A percentile compares a stretch with the other conserved stretches of the same genome.
Evolutionary conservation across 805 yeast genomes (phyloP).

Genomic region (Ogataea glucozyma): DNA sequence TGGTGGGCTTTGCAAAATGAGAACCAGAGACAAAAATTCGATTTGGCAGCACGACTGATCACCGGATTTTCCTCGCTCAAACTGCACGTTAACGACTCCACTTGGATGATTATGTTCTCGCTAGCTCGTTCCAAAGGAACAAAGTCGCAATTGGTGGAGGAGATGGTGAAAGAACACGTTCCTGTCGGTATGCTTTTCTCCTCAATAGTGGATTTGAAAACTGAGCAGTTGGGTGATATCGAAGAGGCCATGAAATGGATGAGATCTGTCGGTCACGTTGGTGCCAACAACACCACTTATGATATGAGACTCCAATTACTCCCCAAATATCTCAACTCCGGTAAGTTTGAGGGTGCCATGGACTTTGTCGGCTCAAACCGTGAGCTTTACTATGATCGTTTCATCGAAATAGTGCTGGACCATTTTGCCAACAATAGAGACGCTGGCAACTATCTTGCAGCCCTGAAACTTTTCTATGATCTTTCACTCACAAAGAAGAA

Average conservation of each 20-base stretch:
- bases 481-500: background rate
- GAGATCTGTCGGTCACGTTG: background rate
- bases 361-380: background rate
- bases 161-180: conserved; percentile 1
- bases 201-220: background rate
- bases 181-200: background rate
- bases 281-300: background rate
- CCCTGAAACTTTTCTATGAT: background rate
- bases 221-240: background rate
- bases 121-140: background rate
- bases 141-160: background rate
- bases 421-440: background rate
- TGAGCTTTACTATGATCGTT: background rate
- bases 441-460: background rate
- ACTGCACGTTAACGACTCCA: conserved; percentile 1
- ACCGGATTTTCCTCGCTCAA: background rate
- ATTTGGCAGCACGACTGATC: background rate
- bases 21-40: background rate
- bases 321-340: background rate
- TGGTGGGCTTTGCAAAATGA: background rate
- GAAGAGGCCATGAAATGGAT: conserved; percentile 3
- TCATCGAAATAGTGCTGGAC: background rate
- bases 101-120: conserved; percentile 1
- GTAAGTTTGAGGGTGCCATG: background rate
- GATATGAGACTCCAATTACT: background rate